Evolutionary conservation across 495 filamentous ascomycete species (phyloP).

Genomic region (Sordaria brevicollis): DNA sequence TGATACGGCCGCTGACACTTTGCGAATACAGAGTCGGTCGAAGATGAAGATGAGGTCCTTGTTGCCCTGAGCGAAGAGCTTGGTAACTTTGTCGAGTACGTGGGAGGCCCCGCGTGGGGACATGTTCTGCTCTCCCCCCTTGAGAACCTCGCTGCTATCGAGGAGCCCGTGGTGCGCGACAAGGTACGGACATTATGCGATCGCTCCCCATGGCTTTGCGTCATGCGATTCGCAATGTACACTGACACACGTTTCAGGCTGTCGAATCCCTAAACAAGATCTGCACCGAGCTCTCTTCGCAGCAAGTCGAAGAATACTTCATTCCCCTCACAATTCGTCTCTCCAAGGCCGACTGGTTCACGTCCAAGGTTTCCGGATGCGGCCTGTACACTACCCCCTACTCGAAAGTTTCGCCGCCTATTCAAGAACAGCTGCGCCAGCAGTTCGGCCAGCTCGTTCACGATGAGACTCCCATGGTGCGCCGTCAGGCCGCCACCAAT

Average conservation of each 20-base stretch:
- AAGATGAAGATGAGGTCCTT: conserved; percentile 97
- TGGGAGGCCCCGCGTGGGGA: conserved; percentile 84
- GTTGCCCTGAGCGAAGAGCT: conserved; percentile 95
- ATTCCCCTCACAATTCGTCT: conserved; percentile 89
- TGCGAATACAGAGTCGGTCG: conserved; percentile 72
- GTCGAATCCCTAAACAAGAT: conserved; percentile 99
- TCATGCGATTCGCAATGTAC: not conserved
- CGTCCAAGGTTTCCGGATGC: conserved; percentile 95
- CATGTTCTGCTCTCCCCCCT: conserved; percentile 94
- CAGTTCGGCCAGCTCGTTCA: conserved; percentile 88
- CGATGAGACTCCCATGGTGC: conserved; percentile 98
- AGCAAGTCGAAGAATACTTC: conserved; percentile 93
- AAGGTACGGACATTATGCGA: conserved; percentile 55
- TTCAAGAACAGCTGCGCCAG: conserved; percentile 80
- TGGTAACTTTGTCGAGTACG: conserved; percentile 92
- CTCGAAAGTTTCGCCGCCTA: conserved; percentile 68
- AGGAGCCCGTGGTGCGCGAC: conserved; percentile 93
- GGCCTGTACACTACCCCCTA: conserved; percentile 91
- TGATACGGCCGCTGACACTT: not conserved
- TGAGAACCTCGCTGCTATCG: conserved; percentile 96
- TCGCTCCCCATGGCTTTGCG: not conserved
- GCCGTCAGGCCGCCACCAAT: conserved; percentile 91
- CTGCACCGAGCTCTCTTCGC: conserved; percentile 75
- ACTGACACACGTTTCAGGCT: conserved; percentile 47
- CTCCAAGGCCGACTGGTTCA: conserved; percentile 99